Conservation (phyloP, 352 stramenopile genomes). For the Aphanomyces invadans region DNA sequence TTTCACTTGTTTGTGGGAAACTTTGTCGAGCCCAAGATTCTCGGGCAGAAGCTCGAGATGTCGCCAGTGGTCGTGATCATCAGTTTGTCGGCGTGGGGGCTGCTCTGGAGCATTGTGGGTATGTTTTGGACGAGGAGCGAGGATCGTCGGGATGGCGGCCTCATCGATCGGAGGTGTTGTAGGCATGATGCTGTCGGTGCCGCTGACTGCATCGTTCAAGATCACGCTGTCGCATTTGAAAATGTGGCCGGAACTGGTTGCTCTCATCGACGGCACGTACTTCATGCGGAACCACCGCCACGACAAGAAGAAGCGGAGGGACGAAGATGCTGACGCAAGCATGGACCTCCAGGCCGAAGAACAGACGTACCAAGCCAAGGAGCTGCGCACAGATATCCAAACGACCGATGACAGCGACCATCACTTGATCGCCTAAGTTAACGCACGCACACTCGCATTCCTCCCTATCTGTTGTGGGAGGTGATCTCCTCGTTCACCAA, state of each 20-base stretch:
- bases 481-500: too few species aligned
- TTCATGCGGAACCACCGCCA: conserved; percentile 70
- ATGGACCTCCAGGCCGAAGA: conserved; percentile 14
- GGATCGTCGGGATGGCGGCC: too few species aligned
- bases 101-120: conserved; percentile 73
- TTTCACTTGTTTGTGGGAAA: conserved; percentile 87
- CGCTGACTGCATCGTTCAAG: conserved; percentile 74
- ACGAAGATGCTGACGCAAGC: background rate
- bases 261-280: conserved; percentile 80
- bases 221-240: conserved; percentile 84
- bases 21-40: conserved; percentile 84
- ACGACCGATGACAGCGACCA: background rate
- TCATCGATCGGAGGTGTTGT: too few species aligned
- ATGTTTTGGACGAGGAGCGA: background rate
- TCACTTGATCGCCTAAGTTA: conserved; percentile 12
- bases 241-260: conserved; percentile 81
- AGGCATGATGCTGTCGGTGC: conserved; percentile 85
- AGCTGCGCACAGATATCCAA: conserved; percentile 3
- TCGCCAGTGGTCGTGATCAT: conserved; percentile 81
- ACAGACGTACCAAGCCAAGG: conserved; percentile 30
- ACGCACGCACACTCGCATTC: background rate
- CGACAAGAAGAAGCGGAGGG: conserved; percentile 68
- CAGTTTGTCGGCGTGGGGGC: conserved; percentile 77
- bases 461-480: too few species aligned
- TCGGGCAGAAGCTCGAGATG: conserved; percentile 81